Conservation (phyloP, 306 rosid species). For the Ceratonia siliqua region DNA sequence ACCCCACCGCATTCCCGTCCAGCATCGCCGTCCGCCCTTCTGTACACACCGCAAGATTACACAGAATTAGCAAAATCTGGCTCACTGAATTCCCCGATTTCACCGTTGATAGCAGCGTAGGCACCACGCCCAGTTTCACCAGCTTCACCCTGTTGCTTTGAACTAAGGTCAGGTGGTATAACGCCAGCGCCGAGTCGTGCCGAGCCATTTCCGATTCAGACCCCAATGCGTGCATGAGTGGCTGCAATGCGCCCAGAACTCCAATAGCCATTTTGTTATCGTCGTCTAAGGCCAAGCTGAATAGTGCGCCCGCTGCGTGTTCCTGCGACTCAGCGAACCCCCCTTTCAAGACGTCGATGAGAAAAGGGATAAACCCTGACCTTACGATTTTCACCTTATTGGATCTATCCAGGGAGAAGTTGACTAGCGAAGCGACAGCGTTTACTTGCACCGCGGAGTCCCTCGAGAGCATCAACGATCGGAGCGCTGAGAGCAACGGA, state of each 20-base stretch:
- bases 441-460: slow-evolving; percentile 64
- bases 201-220: slow-evolving; percentile 74
- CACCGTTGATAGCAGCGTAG: slow-evolving; percentile 54
- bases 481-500: slow-evolving; percentile 51
- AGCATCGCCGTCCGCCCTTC: slow-evolving; percentile 89
- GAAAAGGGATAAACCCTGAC: slow-evolving; percentile 67
- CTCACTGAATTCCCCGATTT: slow-evolving; percentile 48
- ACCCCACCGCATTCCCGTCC: slow-evolving; percentile 77
- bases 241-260: slow-evolving; percentile 78
- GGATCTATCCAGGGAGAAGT: slow-evolving; percentile 70
- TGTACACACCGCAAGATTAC: slow-evolving; percentile 60
- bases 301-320: slow-evolving; percentile 91
- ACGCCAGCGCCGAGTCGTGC: slow-evolving; percentile 80
- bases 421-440: slow-evolving; percentile 80
- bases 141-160: slow-evolving; percentile 88
- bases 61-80: slow-evolving; percentile 64
- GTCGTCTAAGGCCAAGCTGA: slow-evolving; percentile 79
- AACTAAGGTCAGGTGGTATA: slow-evolving; percentile 71
- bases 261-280: slow-evolving; percentile 96
- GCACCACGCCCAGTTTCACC: slow-evolving; percentile 68
- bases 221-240: slow-evolving; percentile 72
- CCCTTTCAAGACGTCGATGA: slow-evolving; percentile 62
- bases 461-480: slow-evolving; percentile 47
- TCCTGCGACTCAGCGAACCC: slow-evolving; percentile 78
- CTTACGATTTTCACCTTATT: slow-evolving; percentile 87